Percentiles rank a stretch among this genome's conserved stretches.
These are phyloP conservation scores for Paecilomyces niveus DNA, from an alignment of 2,329 filamentous ascomycete species.

Conservation along the genomic window DNA sequence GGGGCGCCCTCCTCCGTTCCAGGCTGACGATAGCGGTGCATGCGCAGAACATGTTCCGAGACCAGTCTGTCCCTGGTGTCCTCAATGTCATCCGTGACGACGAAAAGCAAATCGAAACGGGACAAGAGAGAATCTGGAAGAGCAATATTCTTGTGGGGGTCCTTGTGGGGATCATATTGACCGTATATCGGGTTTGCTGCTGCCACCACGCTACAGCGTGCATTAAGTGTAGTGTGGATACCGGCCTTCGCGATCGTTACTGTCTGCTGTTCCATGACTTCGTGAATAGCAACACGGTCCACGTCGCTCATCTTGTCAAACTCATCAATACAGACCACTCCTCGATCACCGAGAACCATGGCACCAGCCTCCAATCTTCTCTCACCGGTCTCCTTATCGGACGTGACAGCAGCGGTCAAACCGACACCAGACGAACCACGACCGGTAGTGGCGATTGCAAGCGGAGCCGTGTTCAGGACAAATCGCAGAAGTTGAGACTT, in stretches of 20 bases:
- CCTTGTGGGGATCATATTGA: conserved; percentile 97
- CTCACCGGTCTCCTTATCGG: conserved; percentile 96
- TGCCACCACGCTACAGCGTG: conserved; percentile 90
- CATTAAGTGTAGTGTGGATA: conserved; percentile 95
- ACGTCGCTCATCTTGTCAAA: conserved; percentile 99
- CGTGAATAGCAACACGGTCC: conserved; percentile 95
- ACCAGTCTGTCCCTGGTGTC: conserved; percentile 84
- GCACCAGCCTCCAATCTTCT: conserved; percentile 91
- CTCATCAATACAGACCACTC: conserved; percentile 97
- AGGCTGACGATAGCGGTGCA: conserved; percentile 91
- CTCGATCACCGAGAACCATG: conserved; percentile 95
- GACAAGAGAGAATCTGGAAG: conserved; percentile 92
- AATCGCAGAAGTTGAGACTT: conserved; percentile 98
- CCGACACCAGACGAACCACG: conserved; percentile 95
- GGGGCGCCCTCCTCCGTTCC: conserved; percentile 92
- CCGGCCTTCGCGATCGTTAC: conserved; percentile 98
- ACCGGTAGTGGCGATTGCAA: conserved; percentile 95
- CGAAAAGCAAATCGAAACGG: conserved; percentile 96
- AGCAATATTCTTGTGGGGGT: conserved; percentile 97
- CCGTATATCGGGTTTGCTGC: conserved; percentile 97
- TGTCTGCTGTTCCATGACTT: conserved; percentile 99
- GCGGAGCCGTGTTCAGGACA: conserved; percentile 89
- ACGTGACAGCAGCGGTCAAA: conserved; percentile 92
- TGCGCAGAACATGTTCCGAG: conserved; percentile 92
- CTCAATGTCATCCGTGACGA: conserved; percentile 97